A percentile compares a stretch with the other conserved stretches of the same genome.
These are phyloP conservation scores for Microbotryomycetes sp. DNA, from an alignment of 1,284 basidiomycete genomes.

Conservation along the genomic window DNA sequence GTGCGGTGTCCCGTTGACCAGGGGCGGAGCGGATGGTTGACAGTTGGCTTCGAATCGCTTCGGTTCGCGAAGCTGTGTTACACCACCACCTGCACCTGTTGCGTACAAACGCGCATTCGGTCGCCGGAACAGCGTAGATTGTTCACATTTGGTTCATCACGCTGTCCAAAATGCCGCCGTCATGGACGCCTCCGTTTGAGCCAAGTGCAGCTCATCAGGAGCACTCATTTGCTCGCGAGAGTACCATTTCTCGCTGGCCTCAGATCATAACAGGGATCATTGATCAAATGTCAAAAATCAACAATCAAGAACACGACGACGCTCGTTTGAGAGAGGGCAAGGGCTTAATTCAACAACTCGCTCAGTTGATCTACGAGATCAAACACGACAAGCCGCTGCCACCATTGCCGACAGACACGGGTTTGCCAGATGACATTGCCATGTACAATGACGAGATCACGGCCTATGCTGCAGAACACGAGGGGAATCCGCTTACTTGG, in stretches of 20 bases:
- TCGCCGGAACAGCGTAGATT: too few species aligned
- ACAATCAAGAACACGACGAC: conserved; percentile 48
- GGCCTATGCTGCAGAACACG: conserved; percentile 48
- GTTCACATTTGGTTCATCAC: not conserved
- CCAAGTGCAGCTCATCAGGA: not conserved
- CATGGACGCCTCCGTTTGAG: not conserved
- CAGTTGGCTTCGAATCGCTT: too few species aligned
- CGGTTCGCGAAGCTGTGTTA: too few species aligned
- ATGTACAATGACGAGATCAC: conserved; percentile 69
- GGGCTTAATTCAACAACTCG: conserved; percentile 67
- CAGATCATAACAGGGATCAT: conserved; percentile 75
- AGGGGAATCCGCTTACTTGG: conserved; percentile 65
- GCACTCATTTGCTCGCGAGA: not conserved
- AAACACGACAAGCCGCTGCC: conserved; percentile 66
- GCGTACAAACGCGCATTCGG: too few species aligned
- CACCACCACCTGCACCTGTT: too few species aligned
- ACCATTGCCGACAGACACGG: conserved; percentile 38
- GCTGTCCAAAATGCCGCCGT: not conserved
- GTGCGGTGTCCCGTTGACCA: too few species aligned
- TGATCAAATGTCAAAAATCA: conserved; percentile 57
- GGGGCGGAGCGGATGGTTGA: too few species aligned
- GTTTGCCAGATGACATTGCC: conserved; percentile 49
- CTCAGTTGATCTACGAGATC: conserved; percentile 74
- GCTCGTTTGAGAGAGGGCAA: conserved; percentile 67
- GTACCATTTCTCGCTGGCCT: conserved; percentile 64